phyloP scores from a whole-genome alignment of 2,329 filamentous ascomycete genomes.

The Byssochlamys sp. region DNA sequence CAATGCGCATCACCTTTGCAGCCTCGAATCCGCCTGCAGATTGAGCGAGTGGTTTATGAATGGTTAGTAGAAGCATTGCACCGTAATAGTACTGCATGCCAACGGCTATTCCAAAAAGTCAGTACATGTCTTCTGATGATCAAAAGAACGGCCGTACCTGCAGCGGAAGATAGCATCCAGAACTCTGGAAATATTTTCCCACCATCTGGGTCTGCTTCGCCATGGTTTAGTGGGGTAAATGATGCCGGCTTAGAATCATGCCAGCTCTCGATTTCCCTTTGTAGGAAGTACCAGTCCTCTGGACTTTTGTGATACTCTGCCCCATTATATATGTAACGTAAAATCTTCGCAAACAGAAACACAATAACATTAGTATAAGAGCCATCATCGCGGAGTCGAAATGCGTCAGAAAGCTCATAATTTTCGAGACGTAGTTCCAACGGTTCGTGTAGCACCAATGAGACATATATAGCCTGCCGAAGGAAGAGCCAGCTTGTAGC shows the following conservation, averaged over 20 bases:
- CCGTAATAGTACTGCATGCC: slow-evolving; percentile 32
- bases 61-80: slow-evolving; percentile 20
- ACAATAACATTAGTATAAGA: slow-evolving; percentile 31
- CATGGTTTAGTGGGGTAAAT: slow-evolving; percentile 26
- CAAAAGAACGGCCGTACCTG: slow-evolving; percentile 14
- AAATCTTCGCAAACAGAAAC: slow-evolving; percentile 30
- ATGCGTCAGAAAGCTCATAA: slow-evolving; percentile 30
- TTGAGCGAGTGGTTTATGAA: slow-evolving; percentile 16
- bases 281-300: slow-evolving; percentile 15
- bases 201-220: slow-evolving; percentile 13
- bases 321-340: slow-evolving; percentile 19
- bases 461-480: slow-evolving; percentile 34
- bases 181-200: slow-evolving; percentile 25
- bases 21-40: slow-evolving; percentile 18
- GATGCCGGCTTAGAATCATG: slow-evolving; percentile 19
- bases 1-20: slow-evolving; percentile 15
- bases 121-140: background rate
- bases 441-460: slow-evolving; percentile 26
- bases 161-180: slow-evolving; percentile 28
- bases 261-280: slow-evolving; percentile 21
- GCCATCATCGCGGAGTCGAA: slow-evolving; percentile 28
- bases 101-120: slow-evolving; percentile 16
- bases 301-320: slow-evolving; percentile 13
- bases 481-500: slow-evolving; percentile 36
- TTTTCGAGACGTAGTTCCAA: slow-evolving; percentile 31